phyloP scores from a whole-genome alignment of 305 asterid genomes.

The Fraxinus floribunda region DNA sequence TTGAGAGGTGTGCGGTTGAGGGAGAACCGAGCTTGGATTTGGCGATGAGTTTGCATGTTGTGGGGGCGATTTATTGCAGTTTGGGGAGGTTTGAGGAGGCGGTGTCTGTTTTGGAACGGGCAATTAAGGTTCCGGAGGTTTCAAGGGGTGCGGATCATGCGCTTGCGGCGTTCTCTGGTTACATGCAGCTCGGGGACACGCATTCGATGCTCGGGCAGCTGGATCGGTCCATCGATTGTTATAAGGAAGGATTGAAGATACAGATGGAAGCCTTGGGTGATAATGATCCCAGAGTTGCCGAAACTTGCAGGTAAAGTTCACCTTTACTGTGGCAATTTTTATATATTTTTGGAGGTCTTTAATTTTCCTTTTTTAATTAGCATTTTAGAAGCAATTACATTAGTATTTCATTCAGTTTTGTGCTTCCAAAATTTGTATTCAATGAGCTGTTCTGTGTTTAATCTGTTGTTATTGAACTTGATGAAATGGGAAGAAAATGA shows the following conservation, averaged over 20 bases:
- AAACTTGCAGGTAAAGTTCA: constrained; percentile 78
- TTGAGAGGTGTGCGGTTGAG: constrained; percentile 74
- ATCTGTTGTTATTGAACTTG: neutral
- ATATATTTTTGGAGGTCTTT: neutral
- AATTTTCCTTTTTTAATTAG: neutral
- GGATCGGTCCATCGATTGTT: constrained; percentile 86
- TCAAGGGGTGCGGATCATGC: constrained; percentile 92
- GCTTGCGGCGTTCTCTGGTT: constrained; percentile 88
- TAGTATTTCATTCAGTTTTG: neutral
- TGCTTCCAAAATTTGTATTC: neutral
- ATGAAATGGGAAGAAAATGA: neutral
- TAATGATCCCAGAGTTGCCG: constrained; percentile 94
- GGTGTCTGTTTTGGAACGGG: constrained; percentile 84
- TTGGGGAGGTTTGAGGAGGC: constrained; percentile 91
- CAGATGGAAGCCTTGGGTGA: constrained; percentile 97
- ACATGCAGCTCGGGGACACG: constrained; percentile 97
- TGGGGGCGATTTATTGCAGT: constrained; percentile 97
- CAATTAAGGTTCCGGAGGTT: constrained; percentile 83
- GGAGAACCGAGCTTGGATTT: constrained; percentile 87
- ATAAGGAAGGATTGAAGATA: constrained; percentile 74
- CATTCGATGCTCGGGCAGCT: constrained; percentile 93
- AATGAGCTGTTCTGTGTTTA: neutral
- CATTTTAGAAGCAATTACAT: neutral
- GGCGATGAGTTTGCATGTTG: constrained; percentile 94
- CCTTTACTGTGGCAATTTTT: neutral